Percentiles rank a stretch among this genome's conserved stretches.
Conservation (phyloP, 2,329 filamentous ascomycete genomes). For the Botryotinia calthae region DNA sequence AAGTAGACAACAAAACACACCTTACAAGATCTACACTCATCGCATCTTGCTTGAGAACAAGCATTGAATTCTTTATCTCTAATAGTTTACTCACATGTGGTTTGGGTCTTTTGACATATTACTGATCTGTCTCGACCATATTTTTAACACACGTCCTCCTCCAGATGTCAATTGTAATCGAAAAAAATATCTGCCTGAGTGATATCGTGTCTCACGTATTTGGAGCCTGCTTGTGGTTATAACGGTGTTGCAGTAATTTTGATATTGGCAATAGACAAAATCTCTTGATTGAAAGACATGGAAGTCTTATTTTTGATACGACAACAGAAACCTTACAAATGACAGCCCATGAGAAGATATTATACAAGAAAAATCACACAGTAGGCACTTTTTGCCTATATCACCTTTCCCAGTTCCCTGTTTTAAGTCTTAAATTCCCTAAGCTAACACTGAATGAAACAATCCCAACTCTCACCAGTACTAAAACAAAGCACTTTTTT, state of each 20-base stretch:
- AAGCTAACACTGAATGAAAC: neutral
- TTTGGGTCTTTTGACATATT: neutral
- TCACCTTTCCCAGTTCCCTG: too few species aligned
- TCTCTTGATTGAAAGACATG: neutral
- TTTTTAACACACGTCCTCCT: neutral
- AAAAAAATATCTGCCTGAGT: neutral
- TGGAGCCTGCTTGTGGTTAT: neutral
- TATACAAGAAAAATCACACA: neutral
- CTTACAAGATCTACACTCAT: neutral
- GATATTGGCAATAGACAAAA: neutral
- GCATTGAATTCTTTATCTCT: neutral
- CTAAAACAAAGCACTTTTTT: neutral
- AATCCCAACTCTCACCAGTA: neutral
- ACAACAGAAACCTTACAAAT: neutral
- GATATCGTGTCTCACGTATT: neutral
- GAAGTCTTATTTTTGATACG: neutral
- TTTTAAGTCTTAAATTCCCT: too few species aligned
- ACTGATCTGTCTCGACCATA: neutral
- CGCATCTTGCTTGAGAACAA: neutral
- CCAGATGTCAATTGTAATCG: neutral
- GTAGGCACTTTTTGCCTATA: too few species aligned
- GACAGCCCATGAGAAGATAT: neutral
- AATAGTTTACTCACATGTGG: neutral
- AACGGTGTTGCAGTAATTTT: neutral
- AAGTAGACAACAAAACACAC: neutral